These are phyloP conservation scores for Mycena epipterygia DNA, from an alignment of 768 basidiomycete species.

Conservation along the genomic window DNA sequence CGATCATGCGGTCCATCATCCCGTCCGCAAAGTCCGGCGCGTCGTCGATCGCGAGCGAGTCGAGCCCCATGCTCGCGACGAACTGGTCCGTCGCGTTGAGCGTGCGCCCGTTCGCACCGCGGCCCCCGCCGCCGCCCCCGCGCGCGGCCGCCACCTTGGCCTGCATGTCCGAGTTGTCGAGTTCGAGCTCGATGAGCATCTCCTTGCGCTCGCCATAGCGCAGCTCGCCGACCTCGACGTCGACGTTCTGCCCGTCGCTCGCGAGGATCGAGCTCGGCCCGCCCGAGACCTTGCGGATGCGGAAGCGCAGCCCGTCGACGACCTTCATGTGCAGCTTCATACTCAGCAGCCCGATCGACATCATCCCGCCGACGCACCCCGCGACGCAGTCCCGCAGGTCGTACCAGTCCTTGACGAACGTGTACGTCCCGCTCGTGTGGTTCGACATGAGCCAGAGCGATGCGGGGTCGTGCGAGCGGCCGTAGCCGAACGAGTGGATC, in stretches of 20 bases:
- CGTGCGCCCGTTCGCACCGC: conserved; percentile 45
- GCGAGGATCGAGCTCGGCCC: conserved; percentile 89
- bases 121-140: conserved; percentile 32
- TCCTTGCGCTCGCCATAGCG: conserved; percentile 97
- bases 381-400: conserved; percentile 93
- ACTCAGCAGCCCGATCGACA: conserved; percentile 92
- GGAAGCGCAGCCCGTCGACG: conserved; percentile 91
- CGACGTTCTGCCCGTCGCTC: conserved; percentile 94
- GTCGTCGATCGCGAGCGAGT: conserved; percentile 80
- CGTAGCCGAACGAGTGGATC: conserved; percentile 97
- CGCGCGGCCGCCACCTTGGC: conserved; percentile 45
- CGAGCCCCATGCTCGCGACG: conserved; percentile 88
- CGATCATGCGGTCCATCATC: conserved; percentile 97
- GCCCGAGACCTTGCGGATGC: conserved; percentile 94
- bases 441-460: conserved; percentile 99
- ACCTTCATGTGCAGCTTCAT: conserved; percentile 98
- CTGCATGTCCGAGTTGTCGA: conserved; percentile 81
- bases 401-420: conserved; percentile 98
- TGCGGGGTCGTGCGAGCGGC: conserved; percentile 96
- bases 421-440: conserved; percentile 97
- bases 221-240: conserved; percentile 94
- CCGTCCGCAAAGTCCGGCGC: conserved; percentile 83
- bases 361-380: conserved; percentile 96
- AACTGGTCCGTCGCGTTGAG: conserved; percentile 92
- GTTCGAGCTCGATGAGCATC: conserved; percentile 96